Evolutionary conservation across 2,329 filamentous ascomycete genomes (phyloP).

Genomic region (Pseudogymnoascus sp.): DNA sequence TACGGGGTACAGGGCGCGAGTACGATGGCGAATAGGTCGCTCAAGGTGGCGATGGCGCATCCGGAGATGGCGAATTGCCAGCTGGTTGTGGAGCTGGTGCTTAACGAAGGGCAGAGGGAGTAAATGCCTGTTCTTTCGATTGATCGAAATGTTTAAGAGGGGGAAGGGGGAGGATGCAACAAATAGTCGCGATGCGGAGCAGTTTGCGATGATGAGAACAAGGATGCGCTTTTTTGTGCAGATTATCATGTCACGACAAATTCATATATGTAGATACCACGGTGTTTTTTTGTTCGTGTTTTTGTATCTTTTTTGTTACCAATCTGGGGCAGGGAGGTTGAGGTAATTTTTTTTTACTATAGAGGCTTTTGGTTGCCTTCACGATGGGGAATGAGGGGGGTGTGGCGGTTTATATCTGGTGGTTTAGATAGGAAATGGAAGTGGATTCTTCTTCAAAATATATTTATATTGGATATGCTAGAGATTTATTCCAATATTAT

Average conservation of each 20-base stretch:
- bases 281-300: background rate
- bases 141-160: background rate
- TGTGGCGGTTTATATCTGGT: background rate
- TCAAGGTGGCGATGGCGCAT: conserved; percentile 94
- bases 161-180: background rate
- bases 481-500: background rate
- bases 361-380: conserved; percentile 6
- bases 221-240: background rate
- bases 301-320: background rate
- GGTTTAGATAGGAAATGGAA: background rate
- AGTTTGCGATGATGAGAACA: background rate
- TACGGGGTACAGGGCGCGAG: conserved; percentile 60
- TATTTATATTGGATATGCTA: too few relatives aligned
- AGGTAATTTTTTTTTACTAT: conserved; percentile 3
- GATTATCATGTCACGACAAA: conserved; percentile 4
- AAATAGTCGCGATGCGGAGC: background rate
- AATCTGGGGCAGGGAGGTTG: background rate
- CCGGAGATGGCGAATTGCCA: conserved; percentile 77
- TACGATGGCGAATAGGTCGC: conserved; percentile 53
- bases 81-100: conserved; percentile 81
- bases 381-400: background rate
- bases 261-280: conserved; percentile 8
- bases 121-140: conserved; percentile 13
- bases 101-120: conserved; percentile 70
- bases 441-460: background rate